Base-by-base conservation (phyloP, 75 land plant species). In the Adiantum capillusveneris region DNA sequence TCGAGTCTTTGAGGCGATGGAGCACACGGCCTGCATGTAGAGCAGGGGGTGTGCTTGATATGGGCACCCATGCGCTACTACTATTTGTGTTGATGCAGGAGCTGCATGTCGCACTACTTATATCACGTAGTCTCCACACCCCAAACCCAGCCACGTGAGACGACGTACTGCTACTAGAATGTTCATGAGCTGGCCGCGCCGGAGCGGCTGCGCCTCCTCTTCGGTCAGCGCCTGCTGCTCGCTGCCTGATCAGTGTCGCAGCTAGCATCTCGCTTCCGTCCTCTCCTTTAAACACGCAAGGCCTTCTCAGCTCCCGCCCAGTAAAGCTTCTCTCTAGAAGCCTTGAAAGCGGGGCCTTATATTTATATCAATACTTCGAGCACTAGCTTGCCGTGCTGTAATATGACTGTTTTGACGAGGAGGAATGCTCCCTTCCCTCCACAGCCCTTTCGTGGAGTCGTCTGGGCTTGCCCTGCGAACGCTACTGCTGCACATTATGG, bases 1-100 rank as follows among this genome's bases (percentile, higher is more conserved):
- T n/a, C 21, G 49, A 46, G 21, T 46, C 49, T 3, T 46, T 46
- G 17, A 46, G 49, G 49, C 49, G 49, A 46, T 17, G 49, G 2
- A 46, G 21, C 5, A 46, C 14, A 13, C 42, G 12, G 14, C 17
- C 5, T n/a, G 49, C 49, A 5, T 46, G 21, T 17, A 2, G 21
- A 6, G 17, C 3, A 46, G 17, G 12, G 49, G 14, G 49, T 5
- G 49, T 17, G n/a, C 49, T 46, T 1, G 49, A 46, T 5, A 46
- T 17, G n/a, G 3, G 21, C n/a, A 46, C 14, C 49, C 49, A 46
- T 46, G 49, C 14, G 49, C 49, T 39, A 17, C 14, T 1, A 46
- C 49, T 2, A 17, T 5, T 5, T 2, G 17, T 46, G 49, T 3
- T 6, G 49, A 39, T 39, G 49, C 49, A 6, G n/a, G 12, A 6